A percentile compares a stretch with the other conserved stretches of the same genome.
Evolutionary conservation across 345 rosid species (phyloP).

Genomic region (Citropsis articulata): DNA sequence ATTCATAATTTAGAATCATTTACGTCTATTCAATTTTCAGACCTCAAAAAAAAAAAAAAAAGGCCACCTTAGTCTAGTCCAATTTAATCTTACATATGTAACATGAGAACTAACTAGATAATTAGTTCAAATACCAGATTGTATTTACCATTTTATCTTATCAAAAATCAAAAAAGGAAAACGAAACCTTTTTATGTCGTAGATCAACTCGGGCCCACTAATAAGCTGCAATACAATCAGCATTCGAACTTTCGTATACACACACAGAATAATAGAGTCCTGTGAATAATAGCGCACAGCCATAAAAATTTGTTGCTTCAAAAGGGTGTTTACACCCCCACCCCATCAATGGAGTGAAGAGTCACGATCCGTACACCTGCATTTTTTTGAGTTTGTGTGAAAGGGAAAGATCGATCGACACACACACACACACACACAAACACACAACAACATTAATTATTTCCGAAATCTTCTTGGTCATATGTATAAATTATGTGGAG

Average conservation of each 20-base stretch:
- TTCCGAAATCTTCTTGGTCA: neutral
- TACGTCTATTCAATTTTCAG: too few species aligned
- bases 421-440: too few species aligned
- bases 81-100: too few species aligned
- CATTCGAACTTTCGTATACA: neutral
- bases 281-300: neutral
- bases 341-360: conserved; percentile 23
- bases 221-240: neutral
- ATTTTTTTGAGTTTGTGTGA: neutral
- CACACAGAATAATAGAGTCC: neutral
- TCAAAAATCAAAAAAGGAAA: neutral
- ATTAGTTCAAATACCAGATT: too few species aligned
- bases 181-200: neutral
- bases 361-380: neutral
- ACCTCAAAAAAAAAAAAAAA: too few species aligned
- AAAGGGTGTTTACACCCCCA: neutral
- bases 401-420: neutral
- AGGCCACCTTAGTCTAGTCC: too few species aligned
- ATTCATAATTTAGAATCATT: too few species aligned
- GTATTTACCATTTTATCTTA: too few species aligned
- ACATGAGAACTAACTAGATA: too few species aligned
- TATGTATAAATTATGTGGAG: neutral
- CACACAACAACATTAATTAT: too few species aligned
- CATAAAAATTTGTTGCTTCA: conserved; percentile 3
- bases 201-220: neutral